Percentiles rank a stretch among this genome's conserved stretches.
Evolutionary conservation across 371 early-diverging fungal genomes (phyloP).

Genomic region (Batkoa obscura): DNA sequence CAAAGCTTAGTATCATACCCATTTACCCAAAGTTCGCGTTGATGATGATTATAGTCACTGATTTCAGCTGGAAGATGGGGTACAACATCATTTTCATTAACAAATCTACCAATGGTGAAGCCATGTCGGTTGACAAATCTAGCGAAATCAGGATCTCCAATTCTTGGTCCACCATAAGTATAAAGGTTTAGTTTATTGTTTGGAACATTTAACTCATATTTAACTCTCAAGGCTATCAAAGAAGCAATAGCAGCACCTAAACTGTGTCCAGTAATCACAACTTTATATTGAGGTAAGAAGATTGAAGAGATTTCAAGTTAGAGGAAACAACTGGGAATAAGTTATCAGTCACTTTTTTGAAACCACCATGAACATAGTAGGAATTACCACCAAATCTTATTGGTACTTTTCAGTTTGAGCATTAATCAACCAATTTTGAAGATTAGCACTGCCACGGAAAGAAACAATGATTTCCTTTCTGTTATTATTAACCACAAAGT

Average conservation of each 20-base stretch:
- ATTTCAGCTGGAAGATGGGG: not conserved
- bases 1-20: not conserved
- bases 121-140: not conserved
- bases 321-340: not conserved
- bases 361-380: not conserved
- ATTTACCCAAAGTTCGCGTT: not conserved
- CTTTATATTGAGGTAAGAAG: not conserved
- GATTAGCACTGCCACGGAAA: not conserved
- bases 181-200: not conserved
- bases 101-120: not conserved
- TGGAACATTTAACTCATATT: not conserved
- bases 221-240: not conserved
- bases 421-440: not conserved
- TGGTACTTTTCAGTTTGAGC: not conserved
- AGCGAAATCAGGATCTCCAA: not conserved
- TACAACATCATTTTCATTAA: not conserved
- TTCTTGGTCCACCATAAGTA: not conserved
- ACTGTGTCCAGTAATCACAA: not conserved
- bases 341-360: not conserved
- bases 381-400: not conserved
- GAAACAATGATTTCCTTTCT: not conserved
- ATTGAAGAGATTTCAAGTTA: not conserved
- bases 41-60: not conserved
- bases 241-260: not conserved
- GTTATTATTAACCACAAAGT: not conserved